phyloP scores from a whole-genome alignment of 768 basidiomycete genomes.

The Agaricus bisporus region DNA sequence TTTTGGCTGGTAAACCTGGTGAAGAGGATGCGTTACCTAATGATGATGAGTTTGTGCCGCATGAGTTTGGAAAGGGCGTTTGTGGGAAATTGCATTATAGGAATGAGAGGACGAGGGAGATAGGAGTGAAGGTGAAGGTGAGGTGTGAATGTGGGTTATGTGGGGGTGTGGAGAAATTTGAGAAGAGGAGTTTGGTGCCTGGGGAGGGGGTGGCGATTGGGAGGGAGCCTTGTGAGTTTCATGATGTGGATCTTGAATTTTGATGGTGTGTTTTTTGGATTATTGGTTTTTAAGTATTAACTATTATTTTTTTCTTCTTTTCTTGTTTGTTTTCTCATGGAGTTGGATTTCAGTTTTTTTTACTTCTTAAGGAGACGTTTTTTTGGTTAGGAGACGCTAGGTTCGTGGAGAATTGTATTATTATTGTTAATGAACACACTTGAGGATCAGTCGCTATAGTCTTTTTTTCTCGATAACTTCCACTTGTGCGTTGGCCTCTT shows the following conservation, averaged over 20 bases:
- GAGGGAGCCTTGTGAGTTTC: conserved; percentile 56
- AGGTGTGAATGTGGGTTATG: conserved; percentile 19
- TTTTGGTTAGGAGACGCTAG: no score
- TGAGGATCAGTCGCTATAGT: no score
- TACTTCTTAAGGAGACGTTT: no score
- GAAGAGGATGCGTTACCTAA: conserved; percentile 26
- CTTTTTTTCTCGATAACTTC: no score
- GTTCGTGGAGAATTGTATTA: no score
- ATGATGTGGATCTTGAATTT: conserved; percentile 26
- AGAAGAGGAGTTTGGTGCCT: conserved; percentile 26
- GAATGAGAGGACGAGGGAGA: conserved; percentile 52
- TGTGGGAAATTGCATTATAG: conserved; percentile 58
- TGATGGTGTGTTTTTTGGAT: background rate
- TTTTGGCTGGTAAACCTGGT: conserved; percentile 43
- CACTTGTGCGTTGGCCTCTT: no score
- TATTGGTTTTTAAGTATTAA: background rate
- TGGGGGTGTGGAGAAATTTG: conserved; percentile 21
- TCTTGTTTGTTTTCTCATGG: no score
- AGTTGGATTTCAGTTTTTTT: no score
- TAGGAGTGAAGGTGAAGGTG: conserved; percentile 39
- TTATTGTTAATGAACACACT: no score
- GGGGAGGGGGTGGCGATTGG: conserved; percentile 59
- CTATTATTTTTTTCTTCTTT: no score
- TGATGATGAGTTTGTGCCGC: conserved; percentile 68
- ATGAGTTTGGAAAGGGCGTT: conserved; percentile 59